Base-by-base conservation (phyloP, 148 eudicot genomes). In the Vaccinium macrocarpon region DNA sequence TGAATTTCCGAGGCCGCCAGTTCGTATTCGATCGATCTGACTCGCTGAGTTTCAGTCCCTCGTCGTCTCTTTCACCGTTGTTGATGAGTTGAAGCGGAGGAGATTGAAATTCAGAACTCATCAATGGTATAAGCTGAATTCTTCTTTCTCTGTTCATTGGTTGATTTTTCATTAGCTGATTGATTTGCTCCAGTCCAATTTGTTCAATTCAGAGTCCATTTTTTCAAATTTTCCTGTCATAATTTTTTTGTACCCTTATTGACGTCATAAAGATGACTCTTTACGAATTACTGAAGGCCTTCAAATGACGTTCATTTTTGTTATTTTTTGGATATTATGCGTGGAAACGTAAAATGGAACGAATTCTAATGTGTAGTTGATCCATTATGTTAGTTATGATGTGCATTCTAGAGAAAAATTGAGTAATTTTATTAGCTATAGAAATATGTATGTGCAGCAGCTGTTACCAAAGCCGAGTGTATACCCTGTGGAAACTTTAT, bases 51-150 rank as follows among this genome's bases (percentile, higher is more conserved):
- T 73, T 8, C 78, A 56, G 53, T 84, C 78, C 72, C 49, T 75
- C 84, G 80, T 16, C 61, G 76, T 46, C 80, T 83, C 79, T 71
- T 61, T 70, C 86, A 70, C 83, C 50, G 66, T 21, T 48, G 83
- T 74, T 73, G 77, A 88, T 88, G 90, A 88, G 84, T 83, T 88
- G 90, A 84, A 66, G 81, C 61, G 84, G 53, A 81, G 85, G 84
- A 87, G 87, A 84, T 87, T 84, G 76, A 79, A 38, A 75, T 82
- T 35, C 16, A 23, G 27, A 75, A 76, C 72, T 83, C 79, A 74
- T 74, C 62, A 79, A 90, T 90, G 92, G 92, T 90, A 42, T 42
- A 82, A 57, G 87, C 84, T 64, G 0, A 75, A 38, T 53, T 56
- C 25, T 46, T 0, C 15, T 38, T 32, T 76, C 25, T 2, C 82